Base-by-base conservation (phyloP, 371 early-diverging fungal species). In the Enterocytospora artemiae region DNA sequence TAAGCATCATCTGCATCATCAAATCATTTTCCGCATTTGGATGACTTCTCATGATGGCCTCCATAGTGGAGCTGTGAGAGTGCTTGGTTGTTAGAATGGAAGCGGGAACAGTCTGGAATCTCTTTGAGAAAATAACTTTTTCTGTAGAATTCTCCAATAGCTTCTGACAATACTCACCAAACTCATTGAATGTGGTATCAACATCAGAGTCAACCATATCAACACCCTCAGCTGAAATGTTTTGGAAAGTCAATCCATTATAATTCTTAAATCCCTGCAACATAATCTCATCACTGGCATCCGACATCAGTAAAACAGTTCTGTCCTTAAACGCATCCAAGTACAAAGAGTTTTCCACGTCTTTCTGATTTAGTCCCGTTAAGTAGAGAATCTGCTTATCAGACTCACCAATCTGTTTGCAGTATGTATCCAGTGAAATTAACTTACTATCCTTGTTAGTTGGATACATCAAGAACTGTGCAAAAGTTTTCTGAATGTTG, bases 31-130 rank as follows among this genome's bases (percentile, higher is more conserved):
- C 65, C 0, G 91, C 88, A 70, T 91, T 85, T 41, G 94, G 91
- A 82, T 96, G 95, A 45, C 93, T 89, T 84, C 88, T 90, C 91
- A 94, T 93, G 44, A 90, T 72, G 44, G 83, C 79, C 70, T 90
- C 88, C 85, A 88, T 88, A 69, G 85, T 82, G 31, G 86, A 86
- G n/a, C 87, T 83, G 67, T 85, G 77, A 14, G 89, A 89, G 52
- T 74, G 80, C 52, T 85, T 84, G 44, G 72, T 77, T 0, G 88
- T 83, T 24, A 86, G 81, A 55, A 90, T 77, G 5, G 87, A 89
- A 81, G 92, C 91, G 28, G 97, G 94, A 39, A 90, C 89, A 4
- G n/a, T 27, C 79, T 88, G 86, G 76, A 93, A 86, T 79, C 90
- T 87, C 84, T 86, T 84, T 72, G 91, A 87, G 28, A 89, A 58